A percentile compares a stretch with the other conserved stretches of the same genome.
Conservation (phyloP, 257 asterid species). For the Oldenlandia corymbosa region DNA sequence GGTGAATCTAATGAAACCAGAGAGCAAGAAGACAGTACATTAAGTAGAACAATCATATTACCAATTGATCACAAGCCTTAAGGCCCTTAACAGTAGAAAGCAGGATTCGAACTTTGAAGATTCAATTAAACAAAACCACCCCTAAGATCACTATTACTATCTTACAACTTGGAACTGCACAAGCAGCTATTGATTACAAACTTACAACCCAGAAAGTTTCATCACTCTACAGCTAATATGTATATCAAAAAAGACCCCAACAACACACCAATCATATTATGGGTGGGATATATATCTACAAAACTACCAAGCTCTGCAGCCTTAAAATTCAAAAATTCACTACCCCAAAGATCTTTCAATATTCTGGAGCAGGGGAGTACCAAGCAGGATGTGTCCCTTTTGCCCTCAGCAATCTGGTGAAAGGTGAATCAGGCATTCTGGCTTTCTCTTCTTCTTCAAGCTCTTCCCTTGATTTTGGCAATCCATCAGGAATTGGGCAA, state of each 20-base stretch:
- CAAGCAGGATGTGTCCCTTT: constrained; percentile 65
- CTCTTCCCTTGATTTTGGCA: constrained; percentile 71
- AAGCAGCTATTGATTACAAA: not conserved
- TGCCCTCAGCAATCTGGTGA: constrained; percentile 76
- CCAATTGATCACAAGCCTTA: too few species aligned
- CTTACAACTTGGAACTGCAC: not conserved
- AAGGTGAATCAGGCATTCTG: constrained; percentile 83
- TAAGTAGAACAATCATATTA: too few species aligned
- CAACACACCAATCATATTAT: not conserved
- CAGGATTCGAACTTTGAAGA: not conserved
- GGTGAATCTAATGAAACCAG: too few species aligned
- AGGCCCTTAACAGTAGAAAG: not conserved
- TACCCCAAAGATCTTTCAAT: constrained; percentile 9
- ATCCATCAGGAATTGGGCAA: constrained; percentile 79
- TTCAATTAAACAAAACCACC: not conserved
- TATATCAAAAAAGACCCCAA: not conserved
- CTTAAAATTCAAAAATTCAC: not conserved
- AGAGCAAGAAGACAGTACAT: too few species aligned
- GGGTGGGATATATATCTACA: constrained; percentile 3
- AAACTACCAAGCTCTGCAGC: not conserved
- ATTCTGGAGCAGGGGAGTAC: constrained; percentile 70
- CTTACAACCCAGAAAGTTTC: not conserved
- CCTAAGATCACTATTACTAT: not conserved
- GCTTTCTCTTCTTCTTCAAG: constrained; percentile 78
- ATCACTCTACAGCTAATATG: not conserved